Percentiles rank a stretch among this genome's conserved stretches.
These are phyloP conservation scores for Euphorbia neoarborescens DNA, from an alignment of 441 rosid genomes.

Conservation along the genomic window DNA sequence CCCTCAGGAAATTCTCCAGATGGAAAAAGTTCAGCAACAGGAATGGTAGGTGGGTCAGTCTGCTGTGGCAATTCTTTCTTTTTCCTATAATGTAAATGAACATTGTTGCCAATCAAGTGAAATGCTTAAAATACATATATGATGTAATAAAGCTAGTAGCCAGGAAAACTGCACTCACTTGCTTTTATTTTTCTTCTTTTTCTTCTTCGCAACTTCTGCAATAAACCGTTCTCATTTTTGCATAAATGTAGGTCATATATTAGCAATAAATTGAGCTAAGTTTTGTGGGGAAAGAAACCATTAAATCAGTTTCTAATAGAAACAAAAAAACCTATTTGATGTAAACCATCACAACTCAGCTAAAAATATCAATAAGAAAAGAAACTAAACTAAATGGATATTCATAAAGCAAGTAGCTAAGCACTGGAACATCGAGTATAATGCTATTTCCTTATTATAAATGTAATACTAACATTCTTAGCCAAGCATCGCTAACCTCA, in stretches of 20 bases:
- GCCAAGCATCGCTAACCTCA: background rate
- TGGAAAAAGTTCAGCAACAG: slow-evolving; percentile 66
- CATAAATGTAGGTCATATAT: slow-evolving; percentile 16
- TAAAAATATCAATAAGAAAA: background rate
- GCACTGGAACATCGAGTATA: background rate
- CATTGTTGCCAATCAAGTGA: background rate
- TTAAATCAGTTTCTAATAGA: background rate
- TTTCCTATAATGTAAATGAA: slow-evolving; percentile 40
- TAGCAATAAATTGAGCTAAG: background rate
- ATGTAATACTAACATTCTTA: background rate
- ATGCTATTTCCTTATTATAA: background rate
- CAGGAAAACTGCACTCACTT: slow-evolving; percentile 46
- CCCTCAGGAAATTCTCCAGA: slow-evolving; percentile 96
- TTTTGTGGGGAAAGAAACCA: background rate
- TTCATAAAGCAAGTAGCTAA: too few relatives aligned
- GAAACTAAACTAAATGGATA: background rate
- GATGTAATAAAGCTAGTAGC: slow-evolving; percentile 3
- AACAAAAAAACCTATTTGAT: background rate
- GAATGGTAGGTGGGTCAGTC: slow-evolving; percentile 79
- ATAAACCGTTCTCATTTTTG: background rate
- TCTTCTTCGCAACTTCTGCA: slow-evolving; percentile 76
- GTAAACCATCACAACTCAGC: background rate
- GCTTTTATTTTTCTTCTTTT: slow-evolving; percentile 90
- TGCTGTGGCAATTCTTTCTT: slow-evolving; percentile 71
- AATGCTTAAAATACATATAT: background rate